Evolutionary conservation across 371 early-diverging fungal species (phyloP), one percentile per base, ranked within the genome.

Genomic region (Syncephalastrum sp.): DNA sequence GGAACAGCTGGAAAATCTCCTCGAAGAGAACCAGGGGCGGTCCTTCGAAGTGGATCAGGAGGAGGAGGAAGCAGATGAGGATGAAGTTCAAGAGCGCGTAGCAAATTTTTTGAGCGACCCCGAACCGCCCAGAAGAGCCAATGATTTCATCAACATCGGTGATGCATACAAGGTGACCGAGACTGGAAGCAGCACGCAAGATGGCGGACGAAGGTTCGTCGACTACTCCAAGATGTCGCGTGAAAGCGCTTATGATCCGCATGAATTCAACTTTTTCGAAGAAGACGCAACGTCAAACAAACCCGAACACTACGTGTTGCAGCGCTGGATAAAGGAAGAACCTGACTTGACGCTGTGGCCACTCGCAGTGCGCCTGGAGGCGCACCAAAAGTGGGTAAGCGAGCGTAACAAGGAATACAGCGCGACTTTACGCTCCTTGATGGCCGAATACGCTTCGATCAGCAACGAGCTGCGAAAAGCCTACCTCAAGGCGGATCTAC

Each of bases 371-470:
- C 78, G 86, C 4, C 54, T 79, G 19, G 67, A 72, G 7, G 79
- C 86, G 0, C 81, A 86, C 49, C 77, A 77, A 47, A 47, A 64
- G 1, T 89, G 90, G 90, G 59, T 69, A n/a, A 65, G 72, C 17
- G 42, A 61, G 38, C 67, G 73, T 48, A 70, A 75, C 23, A 33
- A 62, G 2, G 65, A 62, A 6, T 53, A 79, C 8, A 54, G 63
- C 17, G 42, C 47, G 3, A 60, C 62, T 4, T 23, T 86, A 10
- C 62, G 68, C 8, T 25, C 53, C 7, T 50, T 79, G n/a, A 68
- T 75, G 63, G 50, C 29, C 2, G 59, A 65, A 16, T 82, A 82
- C 47, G 53, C 69, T 4, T 50, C 72, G 1, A 16, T 81, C 33
- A 73, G 75, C 5, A 59, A 65, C 25, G 79, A 82, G 6, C 76